Base-by-base conservation (phyloP, 1,284 basidiomycete species). In the Trichosporon asahii region DNA sequence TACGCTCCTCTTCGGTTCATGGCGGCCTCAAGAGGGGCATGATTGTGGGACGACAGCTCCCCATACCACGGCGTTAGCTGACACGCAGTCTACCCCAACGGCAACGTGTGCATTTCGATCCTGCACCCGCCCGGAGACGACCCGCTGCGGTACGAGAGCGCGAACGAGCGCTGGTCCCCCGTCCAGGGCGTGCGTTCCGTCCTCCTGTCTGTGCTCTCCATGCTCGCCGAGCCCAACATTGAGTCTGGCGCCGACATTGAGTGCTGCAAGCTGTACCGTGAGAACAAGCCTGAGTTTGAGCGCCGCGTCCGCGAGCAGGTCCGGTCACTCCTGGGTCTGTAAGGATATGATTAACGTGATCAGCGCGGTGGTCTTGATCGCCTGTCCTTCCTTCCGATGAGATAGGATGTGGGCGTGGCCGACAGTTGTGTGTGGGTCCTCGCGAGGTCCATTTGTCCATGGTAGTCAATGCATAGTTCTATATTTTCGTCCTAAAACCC, bases 171-270 rank as follows among this genome's bases (percentile, higher is more conserved):
- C 55, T 99, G 97, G 97, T 95, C 93, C 71, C 97, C 97, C 18
- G 95, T 99, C 3, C 83, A 84, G 75, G 82, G 82, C 4, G 94
- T 99, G 57, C 93, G 99, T 85, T 98, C 97, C 82, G 97, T 99
- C 72, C 88, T 95, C 68, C 86, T 99, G 6, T 95, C 93, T 76
- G 96, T 99, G 23, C 90, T 99, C 75, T 96, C 93, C 68, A 98
- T 89, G 96, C 88, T 99, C n/a, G 95, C 97, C 90, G 96, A 99
- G 86, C 97, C 97, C n/a, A 99, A 99, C 84, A 88, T 98, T 67
- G 97, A 99, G 85, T 94, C 92, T 75, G 96, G 96, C 37, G 97
- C 97, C 63, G 98, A 98, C 85, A 93, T 99, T 72, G 96, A 99
- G 84, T 95, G 93, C 80, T 94, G 93, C 86, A 98, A 98, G 84